Evolutionary conservation across 768 basidiomycete genomes (phyloP), one percentile per base, ranked within the genome.

Genomic region (Agrocybe pediades): DNA sequence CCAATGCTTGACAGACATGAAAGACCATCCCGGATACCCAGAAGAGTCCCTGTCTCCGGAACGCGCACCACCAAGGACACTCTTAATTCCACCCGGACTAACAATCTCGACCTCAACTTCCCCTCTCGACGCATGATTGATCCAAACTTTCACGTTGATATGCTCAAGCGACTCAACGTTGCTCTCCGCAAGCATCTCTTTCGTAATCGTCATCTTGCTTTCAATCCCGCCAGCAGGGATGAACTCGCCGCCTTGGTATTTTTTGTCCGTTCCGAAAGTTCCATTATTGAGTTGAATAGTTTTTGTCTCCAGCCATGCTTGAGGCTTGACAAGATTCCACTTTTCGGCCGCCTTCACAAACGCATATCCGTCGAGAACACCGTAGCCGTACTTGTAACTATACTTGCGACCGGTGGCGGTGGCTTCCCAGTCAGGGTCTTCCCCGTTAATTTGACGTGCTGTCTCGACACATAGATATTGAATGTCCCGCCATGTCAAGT

Each of bases 1-100:
- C 96, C 97, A 99, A 65, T 99, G 97, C 71, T 99, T 99, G 51
- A 98, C 83, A 26, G 85, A 84, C 95, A 98, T 98, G 68, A 99
- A 99, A n/a, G 81, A 87, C 97, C 97, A 99, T 0, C 92, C 95
- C n/a, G 84, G 83, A 68, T 81, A 96, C 8, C 97, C 96, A 8
- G 76, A 79, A 4, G 63, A 68, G 16, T 81, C 86, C 30, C 67
- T 67, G 65, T 99, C 97, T 11, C 76, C 75, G 27, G 75, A 63
- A 56, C 97, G 83, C 52, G 76, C 78, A 17, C 85, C 83, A 19
- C 89, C 95, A 36, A 99, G 71, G 13, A 98, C 77, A 65, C 94
- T 97, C 66, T 74, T 86, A 57, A 98, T 77, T 9, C 93, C 93
- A 41, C 83, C 83, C 0, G 97, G 96, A 63, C 94, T 96, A 17